A percentile compares a stretch with the other conserved stretches of the same genome.
These are phyloP conservation scores for Hericium alpestre DNA, from an alignment of 768 basidiomycete genomes.

Conservation along the genomic window DNA sequence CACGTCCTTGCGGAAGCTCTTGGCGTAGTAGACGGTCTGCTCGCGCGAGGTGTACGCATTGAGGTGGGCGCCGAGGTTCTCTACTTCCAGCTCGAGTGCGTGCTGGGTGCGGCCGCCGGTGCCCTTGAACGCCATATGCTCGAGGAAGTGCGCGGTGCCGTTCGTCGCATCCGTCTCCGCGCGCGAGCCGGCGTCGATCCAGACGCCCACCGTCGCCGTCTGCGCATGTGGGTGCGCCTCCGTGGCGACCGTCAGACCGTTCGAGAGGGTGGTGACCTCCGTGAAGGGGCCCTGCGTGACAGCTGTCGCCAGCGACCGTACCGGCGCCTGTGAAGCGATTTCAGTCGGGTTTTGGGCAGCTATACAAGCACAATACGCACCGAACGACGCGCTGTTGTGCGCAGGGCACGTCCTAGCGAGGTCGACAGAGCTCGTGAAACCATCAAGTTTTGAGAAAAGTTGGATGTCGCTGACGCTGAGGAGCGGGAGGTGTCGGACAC, in stretches of 20 bases:
- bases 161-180: slow-evolving; percentile 93
- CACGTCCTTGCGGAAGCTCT: slow-evolving; percentile 95
- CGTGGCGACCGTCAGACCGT: slow-evolving; percentile 92
- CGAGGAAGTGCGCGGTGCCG: slow-evolving; percentile 97
- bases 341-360: slow-evolving; percentile 5
- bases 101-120: slow-evolving; percentile 83
- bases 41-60: slow-evolving; percentile 98
- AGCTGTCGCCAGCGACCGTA: slow-evolving; percentile 69
- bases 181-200: slow-evolving; percentile 97
- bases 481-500: not conserved
- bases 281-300: slow-evolving; percentile 64
- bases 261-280: slow-evolving; percentile 84
- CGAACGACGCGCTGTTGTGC: slow-evolving; percentile 25
- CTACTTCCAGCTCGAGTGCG: slow-evolving; percentile 89
- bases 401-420: slow-evolving; percentile 32
- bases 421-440: slow-evolving; percentile 33
- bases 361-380: slow-evolving; percentile 19
- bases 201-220: slow-evolving; percentile 97
- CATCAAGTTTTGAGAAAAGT: slow-evolving; percentile 24
- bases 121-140: slow-evolving; percentile 98
- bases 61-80: slow-evolving; percentile 93
- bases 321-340: slow-evolving; percentile 29
- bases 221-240: slow-evolving; percentile 83
- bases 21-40: slow-evolving; percentile 99
- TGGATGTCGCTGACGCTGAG: not conserved